Base-by-base conservation (phyloP, 768 basidiomycete species). In the Termitomyces sp. region DNA sequence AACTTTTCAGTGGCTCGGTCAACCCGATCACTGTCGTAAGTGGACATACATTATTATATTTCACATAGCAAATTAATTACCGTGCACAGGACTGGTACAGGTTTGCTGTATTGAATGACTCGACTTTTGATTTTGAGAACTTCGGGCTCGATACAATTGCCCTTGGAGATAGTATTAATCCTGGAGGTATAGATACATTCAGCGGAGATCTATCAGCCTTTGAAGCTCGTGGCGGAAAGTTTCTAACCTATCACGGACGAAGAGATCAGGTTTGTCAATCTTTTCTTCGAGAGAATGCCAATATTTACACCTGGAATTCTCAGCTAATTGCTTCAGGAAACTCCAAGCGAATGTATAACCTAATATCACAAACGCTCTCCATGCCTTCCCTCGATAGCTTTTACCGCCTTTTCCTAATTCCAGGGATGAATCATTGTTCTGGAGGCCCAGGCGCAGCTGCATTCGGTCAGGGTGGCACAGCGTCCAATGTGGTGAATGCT, bases 161-260 rank as follows among this genome's bases (percentile, higher is more conserved):
- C 7, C 57, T 59, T 2, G 57, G 52, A 7, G 38, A 58, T 16
- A 15, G 35, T 18, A 57, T 58, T 20, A 55, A 63, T 32, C 62
- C 62, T 8, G 61, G 59, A 35, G 56, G 59, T 22, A 62, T 63
- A 15, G 36, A 39, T 9, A 60, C 65, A 1, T 65, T 59, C 45
- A 55, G 16, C 38, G 61, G 61, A n/a, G 45, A 62, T 39, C 48
- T 65, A 5, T 57, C 61, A 1, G 55, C 52, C 3, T 65, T 65
- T 44, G 28, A 60, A 36, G 50, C 55, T 16, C 58, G 59, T 7
- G 61, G 61, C 8, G 65, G 61, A 2, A 65, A 60, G 33, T 60
- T 65, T 36, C 36, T 65, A 36, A 60, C 65, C 16, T 65, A 58
- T 35, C 65, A 65, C 28, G 64, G 64, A 7, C 61, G 59, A 20